These are phyloP conservation scores for Coleophoma crateriformis DNA, from an alignment of 2,329 filamentous ascomycete genomes.

Conservation along the genomic window DNA sequence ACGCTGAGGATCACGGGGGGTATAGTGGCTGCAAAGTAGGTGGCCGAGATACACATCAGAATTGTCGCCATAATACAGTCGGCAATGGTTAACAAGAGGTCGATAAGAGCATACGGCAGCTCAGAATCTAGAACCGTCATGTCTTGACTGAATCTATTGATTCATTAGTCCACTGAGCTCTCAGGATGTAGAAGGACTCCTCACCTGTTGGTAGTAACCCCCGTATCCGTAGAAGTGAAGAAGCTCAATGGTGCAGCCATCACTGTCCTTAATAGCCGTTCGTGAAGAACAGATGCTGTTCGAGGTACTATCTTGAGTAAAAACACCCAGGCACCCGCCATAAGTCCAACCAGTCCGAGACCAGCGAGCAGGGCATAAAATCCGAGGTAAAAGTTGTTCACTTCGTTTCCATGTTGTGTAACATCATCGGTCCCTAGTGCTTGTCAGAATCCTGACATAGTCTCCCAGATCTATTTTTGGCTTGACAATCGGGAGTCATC, in stretches of 20 bases:
- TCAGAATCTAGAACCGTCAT: conserved; percentile 17
- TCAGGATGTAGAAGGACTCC: too few species aligned
- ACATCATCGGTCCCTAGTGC: too few species aligned
- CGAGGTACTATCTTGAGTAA: conserved; percentile 41
- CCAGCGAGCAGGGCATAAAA: not conserved
- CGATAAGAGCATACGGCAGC: conserved; percentile 11
- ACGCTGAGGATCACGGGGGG: conserved; percentile 28
- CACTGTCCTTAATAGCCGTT: conserved; percentile 38
- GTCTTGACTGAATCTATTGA: conserved; percentile 21
- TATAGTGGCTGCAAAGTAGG: conserved; percentile 34
- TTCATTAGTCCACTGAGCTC: too few species aligned
- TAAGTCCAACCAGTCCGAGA: not conserved
- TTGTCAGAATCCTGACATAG: too few species aligned
- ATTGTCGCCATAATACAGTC: conserved; percentile 26
- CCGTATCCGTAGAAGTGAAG: conserved; percentile 32
- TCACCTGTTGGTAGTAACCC: conserved; percentile 30
- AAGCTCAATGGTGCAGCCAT: conserved; percentile 41
- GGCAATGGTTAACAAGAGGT: conserved; percentile 13
- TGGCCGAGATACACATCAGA: conserved; percentile 19
- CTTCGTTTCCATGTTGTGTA: not conserved
- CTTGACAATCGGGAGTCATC: too few species aligned
- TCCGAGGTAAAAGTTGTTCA: not conserved
- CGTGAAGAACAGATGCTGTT: conserved; percentile 41
- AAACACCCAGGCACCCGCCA: not conserved
- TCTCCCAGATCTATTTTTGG: too few species aligned